A percentile compares a stretch with the other conserved stretches of the same genome.
These are phyloP conservation scores for Akebia trifoliata DNA, from an alignment of 164 flowering plant genomes.

Conservation along the genomic window DNA sequence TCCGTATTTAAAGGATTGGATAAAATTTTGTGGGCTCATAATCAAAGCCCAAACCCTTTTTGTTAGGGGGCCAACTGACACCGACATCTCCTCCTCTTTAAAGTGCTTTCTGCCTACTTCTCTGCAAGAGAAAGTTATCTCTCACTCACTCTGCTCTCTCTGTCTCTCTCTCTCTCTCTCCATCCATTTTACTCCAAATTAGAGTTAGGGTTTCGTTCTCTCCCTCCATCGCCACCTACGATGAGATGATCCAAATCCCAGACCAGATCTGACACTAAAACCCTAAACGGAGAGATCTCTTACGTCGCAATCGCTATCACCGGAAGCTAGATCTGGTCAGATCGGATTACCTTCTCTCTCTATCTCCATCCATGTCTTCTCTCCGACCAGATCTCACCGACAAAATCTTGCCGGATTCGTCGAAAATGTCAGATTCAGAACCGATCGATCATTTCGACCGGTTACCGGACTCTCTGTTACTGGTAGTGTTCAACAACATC, in stretches of 20 bases:
- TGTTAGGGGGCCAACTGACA: too few relatives aligned
- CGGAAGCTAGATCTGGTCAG: background rate
- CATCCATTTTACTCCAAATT: background rate
- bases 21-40: too few relatives aligned
- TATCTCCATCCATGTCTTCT: background rate
- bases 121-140: too few relatives aligned
- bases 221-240: background rate
- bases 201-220: background rate
- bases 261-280: background rate
- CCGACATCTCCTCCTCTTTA: too few relatives aligned
- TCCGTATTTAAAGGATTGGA: too few relatives aligned
- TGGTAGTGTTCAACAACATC: conserved; percentile 72
- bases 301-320: background rate
- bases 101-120: too few relatives aligned
- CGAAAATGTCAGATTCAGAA: too few relatives aligned
- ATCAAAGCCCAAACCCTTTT: too few relatives aligned
- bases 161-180: background rate
- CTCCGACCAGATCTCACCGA: background rate
- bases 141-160: too few relatives aligned
- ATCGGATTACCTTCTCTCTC: background rate
- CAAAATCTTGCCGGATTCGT: background rate
- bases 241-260: background rate
- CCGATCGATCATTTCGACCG: conserved; percentile 65
- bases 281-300: background rate
- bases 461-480: conserved; percentile 65